Evolutionary conservation across 495 filamentous ascomycete species (phyloP).

Genomic region (Physcia stellaris): DNA sequence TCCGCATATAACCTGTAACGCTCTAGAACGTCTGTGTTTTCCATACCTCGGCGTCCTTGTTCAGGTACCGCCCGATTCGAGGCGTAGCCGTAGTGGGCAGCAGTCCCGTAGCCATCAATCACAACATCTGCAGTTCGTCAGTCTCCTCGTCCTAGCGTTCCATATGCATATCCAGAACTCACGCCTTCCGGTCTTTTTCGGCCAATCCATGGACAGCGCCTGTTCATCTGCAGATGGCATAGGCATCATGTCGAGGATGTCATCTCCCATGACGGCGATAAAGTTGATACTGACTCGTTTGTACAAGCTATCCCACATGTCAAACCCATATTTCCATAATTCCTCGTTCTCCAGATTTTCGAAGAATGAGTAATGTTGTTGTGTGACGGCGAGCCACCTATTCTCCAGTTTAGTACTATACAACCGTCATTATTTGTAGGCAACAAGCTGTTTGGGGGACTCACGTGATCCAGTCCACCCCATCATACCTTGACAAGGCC

Average conservation of each 20-base stretch:
- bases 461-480: too few relatives aligned
- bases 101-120: too few relatives aligned
- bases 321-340: conserved; percentile 7
- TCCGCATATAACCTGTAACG: conserved; percentile 9
- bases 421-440: conserved; percentile 11
- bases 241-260: conserved; percentile 13
- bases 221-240: conserved; percentile 10
- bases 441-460: conserved; percentile 28
- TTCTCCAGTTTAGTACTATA: conserved; percentile 1
- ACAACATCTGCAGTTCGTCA: too few relatives aligned
- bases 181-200: conserved; percentile 2
- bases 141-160: too few relatives aligned
- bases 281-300: conserved; percentile 16
- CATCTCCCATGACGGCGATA: conserved; percentile 12
- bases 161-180: conserved; percentile 8
- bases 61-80: conserved; percentile 9
- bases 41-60: conserved; percentile 3
- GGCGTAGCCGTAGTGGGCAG: conserved; percentile 9
- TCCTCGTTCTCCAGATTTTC: conserved; percentile 11
- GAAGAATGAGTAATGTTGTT: conserved; percentile 16
- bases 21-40: conserved; percentile 11
- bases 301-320: conserved; percentile 11
- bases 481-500: too few relatives aligned
- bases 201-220: conserved; percentile 8
- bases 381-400: conserved; percentile 13